Base-by-base conservation (phyloP, 1,284 basidiomycete species). In the Cystobasidium pallidum region DNA sequence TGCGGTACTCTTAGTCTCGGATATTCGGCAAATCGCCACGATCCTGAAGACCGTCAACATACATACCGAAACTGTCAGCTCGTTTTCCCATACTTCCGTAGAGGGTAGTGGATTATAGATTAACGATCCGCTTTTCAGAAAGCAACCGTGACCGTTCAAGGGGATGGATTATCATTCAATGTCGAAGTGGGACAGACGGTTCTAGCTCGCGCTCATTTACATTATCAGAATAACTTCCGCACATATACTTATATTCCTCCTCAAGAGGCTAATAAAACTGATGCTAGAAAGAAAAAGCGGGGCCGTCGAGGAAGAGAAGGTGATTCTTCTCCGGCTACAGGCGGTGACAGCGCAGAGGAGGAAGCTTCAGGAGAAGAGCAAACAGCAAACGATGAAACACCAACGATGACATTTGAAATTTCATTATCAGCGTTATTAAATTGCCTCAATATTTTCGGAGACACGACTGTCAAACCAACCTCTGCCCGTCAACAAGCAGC, bases 361-460 rank as follows among this genome's bases (percentile, higher is more conserved):
- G 15, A 24, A 17, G 73, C 78, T n/a, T n/a, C n/a, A 74, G 75
- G 68, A 73, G 51, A 59, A 24, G 36, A 49, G 54, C 70, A 75
- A 13, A 55, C 72, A 47, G 75, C 73, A 39, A 67, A 73, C 26
- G 73, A 72, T 41, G 74, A 76, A 73, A 34, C 86, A 84, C 74
- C 73, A 1, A 72, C 76, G 19, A 74, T 76, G 8, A 84, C 86
- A 0, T 92, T 96, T 78, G 91, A 94, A 79, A 85, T 96, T 71
- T 89, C 89, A 2, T 85, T 97, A 36, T 86, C 88, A 78, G 89
- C 88, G 0, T 82, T 95, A 67, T 86, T 95, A 70, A 92, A 94
- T 77, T 94, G 91, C 77, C 84, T 97, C 51, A 93, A 94, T 80
- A 88, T 96, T 70, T 96, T 94, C 78, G 93, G 94, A 13, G 91